These are phyloP conservation scores for Dactylorhiza incarnata DNA, from an alignment of 106 monocot genomes.

Conservation along the genomic window DNA sequence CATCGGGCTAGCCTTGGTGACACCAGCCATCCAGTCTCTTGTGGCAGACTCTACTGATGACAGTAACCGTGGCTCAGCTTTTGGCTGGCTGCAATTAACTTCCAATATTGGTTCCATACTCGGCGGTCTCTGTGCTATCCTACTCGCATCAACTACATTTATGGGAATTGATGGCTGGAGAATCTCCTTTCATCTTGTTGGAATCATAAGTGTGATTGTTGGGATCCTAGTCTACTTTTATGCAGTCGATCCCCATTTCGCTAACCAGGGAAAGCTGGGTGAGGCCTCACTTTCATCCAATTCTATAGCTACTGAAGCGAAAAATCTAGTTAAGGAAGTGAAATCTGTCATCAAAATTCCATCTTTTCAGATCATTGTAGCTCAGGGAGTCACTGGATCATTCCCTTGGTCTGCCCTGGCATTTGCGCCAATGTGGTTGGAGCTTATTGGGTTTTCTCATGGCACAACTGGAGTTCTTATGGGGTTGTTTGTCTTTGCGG, in stretches of 20 bases:
- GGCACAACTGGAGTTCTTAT: slow-evolving; percentile 47
- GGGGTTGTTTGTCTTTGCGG: slow-evolving; percentile 46
- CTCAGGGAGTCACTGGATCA: slow-evolving; percentile 85
- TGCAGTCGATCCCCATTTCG: slow-evolving; percentile 66
- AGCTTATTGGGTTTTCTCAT: slow-evolving; percentile 89
- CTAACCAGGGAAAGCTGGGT: not conserved
- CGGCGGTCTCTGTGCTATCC: slow-evolving; percentile 60
- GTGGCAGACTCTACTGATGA: slow-evolving; percentile 85
- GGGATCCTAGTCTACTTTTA: slow-evolving; percentile 54
- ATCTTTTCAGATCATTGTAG: slow-evolving; percentile 86
- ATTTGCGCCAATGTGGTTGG: slow-evolving; percentile 87
- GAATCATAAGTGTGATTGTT: slow-evolving; percentile 57
- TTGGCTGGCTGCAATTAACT: slow-evolving; percentile 23
- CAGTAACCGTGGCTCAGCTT: slow-evolving; percentile 47
- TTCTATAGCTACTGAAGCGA: slow-evolving; percentile 35
- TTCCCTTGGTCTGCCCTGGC: slow-evolving; percentile 91
- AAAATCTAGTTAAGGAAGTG: slow-evolving; percentile 49
- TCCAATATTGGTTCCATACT: slow-evolving; percentile 18
- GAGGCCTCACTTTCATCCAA: slow-evolving; percentile 2
- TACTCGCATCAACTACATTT: slow-evolving; percentile 62
- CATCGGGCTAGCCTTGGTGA: slow-evolving; percentile 75
- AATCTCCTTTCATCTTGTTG: slow-evolving; percentile 74
- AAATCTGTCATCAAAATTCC: slow-evolving; percentile 65
- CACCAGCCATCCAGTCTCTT: slow-evolving; percentile 82
- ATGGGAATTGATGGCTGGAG: slow-evolving; percentile 87